These are phyloP conservation scores for Beauveria bassiana DNA, from an alignment of 2,329 filamentous ascomycete genomes.

Conservation along the genomic window DNA sequence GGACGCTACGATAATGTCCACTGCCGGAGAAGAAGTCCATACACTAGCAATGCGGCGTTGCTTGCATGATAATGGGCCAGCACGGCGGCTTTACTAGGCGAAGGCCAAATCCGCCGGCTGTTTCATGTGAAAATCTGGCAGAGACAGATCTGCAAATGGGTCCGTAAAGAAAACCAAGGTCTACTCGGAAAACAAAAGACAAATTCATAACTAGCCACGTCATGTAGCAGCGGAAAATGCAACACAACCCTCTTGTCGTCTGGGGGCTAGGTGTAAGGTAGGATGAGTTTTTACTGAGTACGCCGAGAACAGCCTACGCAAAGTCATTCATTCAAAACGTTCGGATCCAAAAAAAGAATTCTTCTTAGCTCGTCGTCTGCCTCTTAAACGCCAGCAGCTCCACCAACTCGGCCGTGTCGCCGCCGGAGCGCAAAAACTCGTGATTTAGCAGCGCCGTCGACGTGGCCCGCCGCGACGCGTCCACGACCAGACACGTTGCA, in stretches of 20 bases:
- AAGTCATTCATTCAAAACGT: too few relatives aligned
- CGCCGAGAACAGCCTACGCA: neutral
- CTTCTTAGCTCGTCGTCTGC: neutral
- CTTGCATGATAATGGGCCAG: neutral
- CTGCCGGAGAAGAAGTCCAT: neutral
- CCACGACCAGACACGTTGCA: conserved; percentile 90
- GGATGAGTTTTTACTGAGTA: neutral
- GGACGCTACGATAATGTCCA: neutral
- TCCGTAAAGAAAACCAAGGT: too few relatives aligned
- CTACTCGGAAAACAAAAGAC: too few relatives aligned
- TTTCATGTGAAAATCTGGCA: neutral
- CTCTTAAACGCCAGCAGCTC: conserved; percentile 82
- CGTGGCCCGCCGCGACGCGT: conserved; percentile 88
- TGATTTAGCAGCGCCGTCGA: conserved; percentile 83
- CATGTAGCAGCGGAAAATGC: too few relatives aligned
- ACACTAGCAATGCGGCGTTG: neutral
- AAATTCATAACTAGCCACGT: too few relatives aligned
- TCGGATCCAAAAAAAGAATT: neutral
- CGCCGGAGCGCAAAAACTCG: conserved; percentile 93
- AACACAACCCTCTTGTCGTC: neutral
- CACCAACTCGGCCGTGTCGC: conserved; percentile 70
- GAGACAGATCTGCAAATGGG: too few relatives aligned
- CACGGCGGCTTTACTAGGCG: neutral
- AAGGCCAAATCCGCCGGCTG: neutral
- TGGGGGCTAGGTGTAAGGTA: neutral